A percentile compares a stretch with the other conserved stretches of the same genome.
These are phyloP conservation scores for Ustilago tritici DNA, from an alignment of 1,284 basidiomycete genomes.

Conservation along the genomic window DNA sequence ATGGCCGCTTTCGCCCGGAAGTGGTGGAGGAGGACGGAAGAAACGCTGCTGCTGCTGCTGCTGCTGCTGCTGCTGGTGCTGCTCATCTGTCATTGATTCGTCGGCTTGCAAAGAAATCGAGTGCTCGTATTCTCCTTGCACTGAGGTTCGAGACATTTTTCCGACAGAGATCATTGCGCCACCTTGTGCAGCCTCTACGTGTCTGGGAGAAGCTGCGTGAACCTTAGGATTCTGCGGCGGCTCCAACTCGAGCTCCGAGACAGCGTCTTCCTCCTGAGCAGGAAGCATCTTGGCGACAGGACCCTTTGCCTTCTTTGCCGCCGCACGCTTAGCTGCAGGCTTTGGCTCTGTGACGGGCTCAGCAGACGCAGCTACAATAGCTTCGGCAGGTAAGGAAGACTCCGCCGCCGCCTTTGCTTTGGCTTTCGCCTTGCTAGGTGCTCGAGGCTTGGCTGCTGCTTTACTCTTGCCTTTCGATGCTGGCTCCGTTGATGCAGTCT, in stretches of 20 bases:
- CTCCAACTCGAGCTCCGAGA: slow-evolving; percentile 39
- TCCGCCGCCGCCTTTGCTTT: slow-evolving; percentile 3
- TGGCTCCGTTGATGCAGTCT: not conserved
- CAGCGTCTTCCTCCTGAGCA: slow-evolving; percentile 22
- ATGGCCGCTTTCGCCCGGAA: not conserved
- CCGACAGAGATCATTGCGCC: not conserved
- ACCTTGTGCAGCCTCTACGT: not conserved
- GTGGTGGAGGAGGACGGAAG: not conserved
- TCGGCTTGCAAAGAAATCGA: not conserved
- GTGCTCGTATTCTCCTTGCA: not conserved
- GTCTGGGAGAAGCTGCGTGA: too few species aligned
- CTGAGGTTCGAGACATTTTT: not conserved
- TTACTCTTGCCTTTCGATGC: slow-evolving; percentile 13
- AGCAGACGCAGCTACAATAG: not conserved
- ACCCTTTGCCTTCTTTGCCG: slow-evolving; percentile 21
- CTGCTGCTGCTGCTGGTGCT: slow-evolving; percentile 9
- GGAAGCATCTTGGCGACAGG: slow-evolving; percentile 25
- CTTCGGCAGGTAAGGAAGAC: not conserved
- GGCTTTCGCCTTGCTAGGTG: slow-evolving; percentile 17
- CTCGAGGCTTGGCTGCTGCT: slow-evolving; percentile 12
- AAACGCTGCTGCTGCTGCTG: slow-evolving; percentile 1
- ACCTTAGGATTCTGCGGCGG: slow-evolving; percentile 1
- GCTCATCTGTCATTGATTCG: not conserved
- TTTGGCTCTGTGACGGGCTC: slow-evolving; percentile 2
- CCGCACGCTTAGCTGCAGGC: slow-evolving; percentile 10